phyloP scores from a whole-genome alignment of 176 grass and related monocot genomes.

The Lolium perenne region DNA sequence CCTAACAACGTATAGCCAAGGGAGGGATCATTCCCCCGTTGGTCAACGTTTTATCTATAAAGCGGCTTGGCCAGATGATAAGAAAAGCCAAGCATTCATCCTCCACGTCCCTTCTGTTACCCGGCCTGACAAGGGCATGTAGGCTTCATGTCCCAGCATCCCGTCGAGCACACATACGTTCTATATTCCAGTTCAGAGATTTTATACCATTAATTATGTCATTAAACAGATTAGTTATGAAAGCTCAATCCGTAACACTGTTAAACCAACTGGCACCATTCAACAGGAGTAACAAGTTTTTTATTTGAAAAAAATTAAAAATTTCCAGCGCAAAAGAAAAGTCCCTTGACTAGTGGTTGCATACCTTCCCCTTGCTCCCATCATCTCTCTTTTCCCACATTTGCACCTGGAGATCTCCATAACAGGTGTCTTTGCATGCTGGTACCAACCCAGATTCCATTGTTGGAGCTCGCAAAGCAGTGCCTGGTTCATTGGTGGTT shows the following conservation, averaged over 20 bases:
- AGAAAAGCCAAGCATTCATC: neutral
- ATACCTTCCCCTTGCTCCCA: conserved; percentile 80
- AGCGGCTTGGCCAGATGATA: neutral
- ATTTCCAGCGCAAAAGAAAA: neutral
- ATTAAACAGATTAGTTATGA: neutral
- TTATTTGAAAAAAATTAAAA: neutral
- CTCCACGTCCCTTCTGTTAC: neutral
- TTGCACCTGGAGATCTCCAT: conserved; percentile 77
- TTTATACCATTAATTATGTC: neutral
- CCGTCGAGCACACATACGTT: neutral
- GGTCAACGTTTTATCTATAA: too few species aligned
- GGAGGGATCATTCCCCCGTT: too few species aligned
- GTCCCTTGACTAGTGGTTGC: neutral
- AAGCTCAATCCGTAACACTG: neutral
- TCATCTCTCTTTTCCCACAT: conserved; percentile 74
- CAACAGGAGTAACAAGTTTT: neutral
- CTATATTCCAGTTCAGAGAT: neutral
- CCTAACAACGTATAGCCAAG: too few species aligned
- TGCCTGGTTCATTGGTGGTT: conserved; percentile 65
- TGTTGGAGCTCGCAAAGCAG: conserved; percentile 86
- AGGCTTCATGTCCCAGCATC: neutral
- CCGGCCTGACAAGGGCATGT: neutral
- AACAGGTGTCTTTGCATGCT: conserved; percentile 93
- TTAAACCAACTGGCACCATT: neutral
- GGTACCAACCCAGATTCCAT: conserved; percentile 74